Base-by-base conservation (phyloP, 1,139 yeast species). In the Nadsonia starkeyi-henricii region DNA sequence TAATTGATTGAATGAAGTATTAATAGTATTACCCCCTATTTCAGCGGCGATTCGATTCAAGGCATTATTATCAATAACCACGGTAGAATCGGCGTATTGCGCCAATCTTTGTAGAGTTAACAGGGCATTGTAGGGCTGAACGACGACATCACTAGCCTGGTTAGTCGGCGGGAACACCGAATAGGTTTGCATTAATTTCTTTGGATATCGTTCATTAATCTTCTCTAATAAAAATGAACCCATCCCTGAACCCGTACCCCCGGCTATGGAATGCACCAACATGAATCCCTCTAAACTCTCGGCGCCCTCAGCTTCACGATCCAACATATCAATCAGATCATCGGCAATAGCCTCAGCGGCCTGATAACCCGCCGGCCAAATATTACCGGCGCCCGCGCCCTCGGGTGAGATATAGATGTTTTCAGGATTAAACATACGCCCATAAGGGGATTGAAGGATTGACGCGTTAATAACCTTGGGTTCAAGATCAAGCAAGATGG, bases 241-340 rank as follows among this genome's bases (percentile, higher is more conserved):
- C 44, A 88, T 78, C 7, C 98, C 98, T 0, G 96, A 84, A 0
- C 98, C 98, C 0, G 98, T 91, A 39, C 98, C 98, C 23, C 98
- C 98, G 0, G 96, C 97, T n/a, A 93, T 95, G 17, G 96, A 85
- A 63, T 91, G 98, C 50, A 89, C 66, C 54, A 91, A 68, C 69
- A 88, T 95, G 63, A 93, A 91, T 5, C 94, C 94, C 53, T 88
- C 91, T 49, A 89, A 69, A 51, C 85, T 82, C 54, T 91, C 98
- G 58, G 96, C 83, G 42, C 85, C 83, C 60, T 91, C 98, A 43
- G 89, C 75, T 58, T 91, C 97, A 52, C 95, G 73, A 60, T 89
- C 96, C 45, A 91, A 74, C 74, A 89, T 78, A 59, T 86, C 91
- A 54, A 85, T 59, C 45, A 91, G 68, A 20, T 78, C 80, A 48